Base-by-base conservation (phyloP, 768 basidiomycete genomes). In the Cystobasidiopsis lactophilus region DNA sequence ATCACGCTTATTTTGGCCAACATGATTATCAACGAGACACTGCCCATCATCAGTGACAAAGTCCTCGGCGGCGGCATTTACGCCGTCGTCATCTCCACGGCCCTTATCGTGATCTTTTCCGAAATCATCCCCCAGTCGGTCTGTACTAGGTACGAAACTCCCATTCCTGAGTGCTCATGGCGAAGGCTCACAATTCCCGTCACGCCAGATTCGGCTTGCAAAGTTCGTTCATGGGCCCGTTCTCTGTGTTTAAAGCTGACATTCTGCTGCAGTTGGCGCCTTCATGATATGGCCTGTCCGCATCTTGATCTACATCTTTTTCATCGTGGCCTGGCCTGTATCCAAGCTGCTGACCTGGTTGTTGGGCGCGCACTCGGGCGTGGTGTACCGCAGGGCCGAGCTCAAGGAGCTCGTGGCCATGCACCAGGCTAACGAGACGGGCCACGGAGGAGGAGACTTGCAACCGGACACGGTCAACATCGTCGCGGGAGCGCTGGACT, bases 381-480 rank as follows among this genome's bases (percentile, higher is more conserved):
- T 89, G 63, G 85, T 89, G 46, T 91, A 89, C 60, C 75, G 85
- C 5, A 74, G 85, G 51, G 55, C 60, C 72, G 82, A 91, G 63
- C 72, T 91, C 27, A 85, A 88, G 61, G 85, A 89, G 63, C 69
- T 91, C 26, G 86, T 91, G 53, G 83, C 84, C 1, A 77, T 89
- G 75, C 86, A 91, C 57, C 78, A 77, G 2, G 75, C 74, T 0
- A 78, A 75, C 4, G 33, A 35, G 33, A 16, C 33, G 9, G 33
- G 33, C 16, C 33, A 35, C 16, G 65, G 62, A 3, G 85, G 84
- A 13, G 86, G 86, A 11, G 86, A 91, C 63, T 69, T 89, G 40
- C 80, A 83, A 61, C 75, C 69, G 1, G 85, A 89, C 62, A 89
- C 85, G 0, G 82, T 88, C 48, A 78, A 78, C 1, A 88, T 89